phyloP scores from a whole-genome alignment of 1,284 basidiomycete species.

The Vanrija pseudolonga region DNA sequence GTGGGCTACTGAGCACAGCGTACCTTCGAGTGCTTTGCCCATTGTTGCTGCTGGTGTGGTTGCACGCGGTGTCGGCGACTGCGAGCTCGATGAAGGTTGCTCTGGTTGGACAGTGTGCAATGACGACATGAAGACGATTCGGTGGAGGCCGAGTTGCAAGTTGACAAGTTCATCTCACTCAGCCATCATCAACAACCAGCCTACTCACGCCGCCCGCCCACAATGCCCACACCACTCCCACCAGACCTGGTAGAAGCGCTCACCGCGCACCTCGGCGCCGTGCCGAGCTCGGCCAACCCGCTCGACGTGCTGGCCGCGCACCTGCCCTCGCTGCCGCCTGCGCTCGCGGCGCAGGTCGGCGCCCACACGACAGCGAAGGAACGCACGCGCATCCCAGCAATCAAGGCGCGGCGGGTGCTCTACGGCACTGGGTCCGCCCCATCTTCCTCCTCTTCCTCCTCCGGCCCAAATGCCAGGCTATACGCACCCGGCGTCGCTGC shows the following conservation, averaged over 20 bases:
- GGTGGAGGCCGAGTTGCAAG: no score
- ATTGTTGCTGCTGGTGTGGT: neutral
- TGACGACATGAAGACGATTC: neutral
- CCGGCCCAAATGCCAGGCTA: neutral
- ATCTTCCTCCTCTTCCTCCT: neutral
- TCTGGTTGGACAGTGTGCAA: neutral
- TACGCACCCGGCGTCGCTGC: neutral
- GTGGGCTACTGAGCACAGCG: no score
- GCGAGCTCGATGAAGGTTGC: neutral
- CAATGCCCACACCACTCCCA: neutral
- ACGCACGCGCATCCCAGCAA: slow-evolving; percentile 27
- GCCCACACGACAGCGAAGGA: slow-evolving; percentile 25
- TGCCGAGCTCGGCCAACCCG: neutral
- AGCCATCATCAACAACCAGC: neutral
- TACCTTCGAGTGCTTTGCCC: no score
- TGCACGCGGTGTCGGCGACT: slow-evolving; percentile 1
- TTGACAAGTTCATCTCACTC: neutral
- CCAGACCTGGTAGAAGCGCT: neutral
- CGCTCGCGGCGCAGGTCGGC: slow-evolving; percentile 1
- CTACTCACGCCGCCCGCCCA: neutral
- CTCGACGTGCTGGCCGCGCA: neutral
- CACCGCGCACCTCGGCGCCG: neutral
- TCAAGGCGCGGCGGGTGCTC: slow-evolving; percentile 37
- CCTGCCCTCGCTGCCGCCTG: neutral
- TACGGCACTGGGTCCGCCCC: slow-evolving; percentile 20